A percentile compares a stretch with the other conserved stretches of the same genome.
Conservation (phyloP, 805 yeast genomes). For the Pichia membranifaciens region DNA sequence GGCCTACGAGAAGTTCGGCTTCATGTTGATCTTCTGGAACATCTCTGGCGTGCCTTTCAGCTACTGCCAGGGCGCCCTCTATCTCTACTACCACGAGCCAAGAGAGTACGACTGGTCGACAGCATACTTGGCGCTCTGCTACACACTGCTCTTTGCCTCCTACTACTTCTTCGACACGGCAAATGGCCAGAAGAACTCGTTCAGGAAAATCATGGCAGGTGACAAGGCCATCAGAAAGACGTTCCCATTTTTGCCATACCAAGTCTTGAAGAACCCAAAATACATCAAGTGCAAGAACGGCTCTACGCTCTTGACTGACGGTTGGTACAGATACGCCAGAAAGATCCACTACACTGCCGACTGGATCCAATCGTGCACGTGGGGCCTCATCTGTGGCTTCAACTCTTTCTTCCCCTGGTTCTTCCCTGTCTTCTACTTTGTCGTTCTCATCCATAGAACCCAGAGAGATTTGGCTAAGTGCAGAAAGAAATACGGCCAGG, state of each 20-base stretch:
- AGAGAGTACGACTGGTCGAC: constrained; percentile 71
- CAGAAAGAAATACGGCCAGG: constrained; percentile 82
- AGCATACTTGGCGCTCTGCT: constrained; percentile 51
- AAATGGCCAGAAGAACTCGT: constrained; percentile 91
- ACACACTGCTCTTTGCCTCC: constrained; percentile 53
- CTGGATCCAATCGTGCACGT: constrained; percentile 75
- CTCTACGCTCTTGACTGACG: constrained; percentile 78
- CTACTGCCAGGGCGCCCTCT: constrained; percentile 90
- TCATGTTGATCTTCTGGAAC: constrained; percentile 98
- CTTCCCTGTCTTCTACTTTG: constrained; percentile 84
- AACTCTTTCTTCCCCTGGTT: constrained; percentile 91
- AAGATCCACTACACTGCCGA: constrained; percentile 95
- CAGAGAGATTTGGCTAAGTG: constrained; percentile 83
- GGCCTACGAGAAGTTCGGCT: constrained; percentile 99
- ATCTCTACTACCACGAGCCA: constrained; percentile 77
- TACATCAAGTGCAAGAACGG: constrained; percentile 85
- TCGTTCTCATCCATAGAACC: constrained; percentile 85
- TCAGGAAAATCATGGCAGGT: constrained; percentile 80
- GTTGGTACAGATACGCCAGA: constrained; percentile 92
- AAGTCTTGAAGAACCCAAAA: constrained; percentile 74
- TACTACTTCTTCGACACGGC: constrained; percentile 93
- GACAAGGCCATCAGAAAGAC: constrained; percentile 71
- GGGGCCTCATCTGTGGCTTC: constrained; percentile 91
- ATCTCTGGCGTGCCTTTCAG: constrained; percentile 99
- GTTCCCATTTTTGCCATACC: constrained; percentile 89